phyloP scores from a whole-genome alignment of 257 asterid genomes.

The Lithospermum erythrorhizon region DNA sequence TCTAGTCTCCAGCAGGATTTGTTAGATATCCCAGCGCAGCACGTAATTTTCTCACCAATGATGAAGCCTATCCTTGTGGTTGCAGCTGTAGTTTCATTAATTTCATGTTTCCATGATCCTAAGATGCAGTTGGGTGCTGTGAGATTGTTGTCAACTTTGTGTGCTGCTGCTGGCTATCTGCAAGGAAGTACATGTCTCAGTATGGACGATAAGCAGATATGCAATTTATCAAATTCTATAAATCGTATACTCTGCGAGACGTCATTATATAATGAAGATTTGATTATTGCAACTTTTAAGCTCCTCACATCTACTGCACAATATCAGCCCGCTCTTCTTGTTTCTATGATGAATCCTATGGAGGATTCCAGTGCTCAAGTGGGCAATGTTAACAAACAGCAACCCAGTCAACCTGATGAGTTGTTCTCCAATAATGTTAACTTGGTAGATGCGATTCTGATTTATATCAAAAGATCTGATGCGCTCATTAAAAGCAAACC shows the following conservation, averaged over 20 bases:
- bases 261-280: conserved; percentile 50
- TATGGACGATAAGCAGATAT: conserved; percentile 76
- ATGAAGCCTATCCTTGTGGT: conserved; percentile 69
- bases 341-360: conserved; percentile 33
- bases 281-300: conserved; percentile 42
- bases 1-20: conserved; percentile 51
- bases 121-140: conserved; percentile 64
- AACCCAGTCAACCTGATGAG: conserved; percentile 22
- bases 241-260: conserved; percentile 51
- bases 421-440: conserved; percentile 29
- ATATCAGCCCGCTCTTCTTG: conserved; percentile 82
- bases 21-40: conserved; percentile 33
- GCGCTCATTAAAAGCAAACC: conserved; percentile 55
- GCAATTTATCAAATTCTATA: conserved; percentile 43
- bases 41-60: conserved; percentile 51
- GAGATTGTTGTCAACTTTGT: conserved; percentile 60
- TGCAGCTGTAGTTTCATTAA: conserved; percentile 62
- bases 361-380: conserved; percentile 28
- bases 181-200: conserved; percentile 54
- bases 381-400: conserved; percentile 21
- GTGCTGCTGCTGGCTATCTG: conserved; percentile 37
- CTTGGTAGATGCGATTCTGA: conserved; percentile 36
- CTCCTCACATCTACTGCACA: conserved; percentile 67
- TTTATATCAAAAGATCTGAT: conserved; percentile 42
- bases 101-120: conserved; percentile 51